Percentiles rank a stretch among this genome's conserved stretches.
These are phyloP conservation scores for Fusarium cyanostomum DNA, from an alignment of 2,329 filamentous ascomycete genomes.

Conservation along the genomic window DNA sequence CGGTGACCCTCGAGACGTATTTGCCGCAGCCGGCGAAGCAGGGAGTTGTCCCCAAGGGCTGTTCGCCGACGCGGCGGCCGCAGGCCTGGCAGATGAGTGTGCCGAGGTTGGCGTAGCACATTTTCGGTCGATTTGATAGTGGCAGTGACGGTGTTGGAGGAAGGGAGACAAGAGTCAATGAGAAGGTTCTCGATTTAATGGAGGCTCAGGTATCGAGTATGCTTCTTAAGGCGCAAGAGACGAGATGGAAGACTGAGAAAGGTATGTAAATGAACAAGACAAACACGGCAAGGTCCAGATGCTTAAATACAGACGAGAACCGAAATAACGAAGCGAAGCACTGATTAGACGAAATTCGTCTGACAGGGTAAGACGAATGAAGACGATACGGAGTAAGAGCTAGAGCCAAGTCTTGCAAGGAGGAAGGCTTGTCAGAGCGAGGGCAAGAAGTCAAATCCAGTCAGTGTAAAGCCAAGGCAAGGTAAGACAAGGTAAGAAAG, in stretches of 20 bases:
- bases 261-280: constrained; percentile 17
- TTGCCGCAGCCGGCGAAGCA: constrained; percentile 41
- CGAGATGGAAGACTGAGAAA: constrained; percentile 9
- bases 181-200: background rate
- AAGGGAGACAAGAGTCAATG: background rate
- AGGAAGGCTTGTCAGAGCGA: background rate
- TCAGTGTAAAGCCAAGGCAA: background rate
- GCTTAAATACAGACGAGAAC: constrained; percentile 20
- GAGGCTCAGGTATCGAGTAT: background rate
- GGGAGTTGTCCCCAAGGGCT: constrained; percentile 36
- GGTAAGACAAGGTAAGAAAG: background rate
- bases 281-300: background rate
- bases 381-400: background rate
- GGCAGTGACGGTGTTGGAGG: background rate
- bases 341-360: constrained; percentile 3
- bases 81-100: constrained; percentile 38
- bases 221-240: constrained; percentile 1
- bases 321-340: background rate
- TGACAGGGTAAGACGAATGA: constrained; percentile 4
- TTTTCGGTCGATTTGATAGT: background rate
- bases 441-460: constrained; percentile 3
- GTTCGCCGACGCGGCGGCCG: constrained; percentile 38
- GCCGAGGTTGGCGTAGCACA: constrained; percentile 41
- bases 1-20: constrained; percentile 42
- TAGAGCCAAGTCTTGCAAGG: constrained; percentile 2